Base-by-base conservation (phyloP, 2,329 filamentous ascomycete genomes). In the Septoria linicola region DNA sequence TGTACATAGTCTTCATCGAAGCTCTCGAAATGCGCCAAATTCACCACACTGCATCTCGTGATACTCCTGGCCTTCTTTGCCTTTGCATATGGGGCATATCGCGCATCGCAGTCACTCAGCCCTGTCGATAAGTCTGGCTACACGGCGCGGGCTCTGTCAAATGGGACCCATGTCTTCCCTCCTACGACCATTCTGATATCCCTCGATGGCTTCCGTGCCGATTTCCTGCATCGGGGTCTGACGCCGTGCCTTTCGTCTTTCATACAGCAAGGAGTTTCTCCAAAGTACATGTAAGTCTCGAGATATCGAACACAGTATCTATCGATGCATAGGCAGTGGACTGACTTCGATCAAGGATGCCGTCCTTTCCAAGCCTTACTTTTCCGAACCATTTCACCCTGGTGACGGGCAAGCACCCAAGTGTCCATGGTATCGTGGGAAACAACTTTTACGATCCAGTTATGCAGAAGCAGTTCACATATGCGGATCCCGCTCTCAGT, bases 301-400 rank as follows among this genome's bases (percentile, higher is more conserved):
- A 27, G 23, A 27, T n/a, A n/a, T n/a, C n/a, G n/a, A n/a, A n/a
- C n/a, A n/a, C n/a, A n/a, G n/a, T n/a, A n/a, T n/a, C n/a, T n/a
- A n/a, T n/a, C n/a, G n/a, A n/a, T n/a, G n/a, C n/a, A n/a, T n/a
- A n/a, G n/a, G 23, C 23, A 10, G 23, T 27, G 23, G 10, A 27
- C 23, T 27, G 10, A 27, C 10, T 27, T 27, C 23, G 23, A 5
- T 27, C 23, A 5, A 27, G 23, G 44, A 79, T 83, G 5, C 93
- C 93, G 0, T 95, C 89, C 32, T 99, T 99, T 60, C 93, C 93
- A 0, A 95, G 89, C 17, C 89, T 99, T 39, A 99, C 93, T 0
- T 99, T 99, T 63, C 93, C 93, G 3, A 75, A 97, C 63, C 93
- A 97, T 69, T 96, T 92, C 69, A 96, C 92, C 0, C 76, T 97